Base-by-base conservation (phyloP, 192 early-diverging fungal genomes). In the Neocallimastix lanati region DNA sequence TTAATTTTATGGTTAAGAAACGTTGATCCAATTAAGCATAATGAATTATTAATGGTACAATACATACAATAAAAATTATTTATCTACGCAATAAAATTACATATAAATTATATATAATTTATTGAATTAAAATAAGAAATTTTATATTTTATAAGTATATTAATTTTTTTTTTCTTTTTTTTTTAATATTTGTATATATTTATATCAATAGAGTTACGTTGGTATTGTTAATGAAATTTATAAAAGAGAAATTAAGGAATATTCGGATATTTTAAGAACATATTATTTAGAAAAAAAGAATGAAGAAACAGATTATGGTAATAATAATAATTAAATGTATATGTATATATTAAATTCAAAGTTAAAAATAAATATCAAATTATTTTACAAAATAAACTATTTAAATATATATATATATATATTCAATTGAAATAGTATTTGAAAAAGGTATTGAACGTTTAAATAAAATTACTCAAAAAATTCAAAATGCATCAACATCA, bases 1-100 rank as follows among this genome's bases (percentile, higher is more conserved):
- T 83, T 93, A 38, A 87, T 88, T 37, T 79, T 92, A 25, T 94
- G 93, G 93, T 85, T 92, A 78, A 88, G 90, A 79, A 90, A 93
- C 77, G 88, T 93, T 82, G 92, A 93, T 38, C 85, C 92, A 29
- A 84, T 87, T 29, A 85, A 90, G 28, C 90, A 92, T 82, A 88
- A 88, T 78, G 93, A 94, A 79, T 80, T 93, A 11, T 93, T 93
- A 77, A 90, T 87, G 81, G 86, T 94, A 50, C 16, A 50, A 14
- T 35, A 35, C 37, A 14, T 38, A 14, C 1, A 38, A 38, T 38
- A 38, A 38, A 38, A 38, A 14, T 14, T n/a, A n/a, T n/a, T n/a
- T n/a, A n/a, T n/a, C n/a, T n/a, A n/a, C n/a, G n/a, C n/a, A n/a
- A n/a, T n/a, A n/a, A n/a, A n/a, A n/a, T n/a, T n/a, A n/a, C n/a